phyloP scores from a whole-genome alignment of 768 basidiomycete genomes.

The Leccinum fibrillosum region DNA sequence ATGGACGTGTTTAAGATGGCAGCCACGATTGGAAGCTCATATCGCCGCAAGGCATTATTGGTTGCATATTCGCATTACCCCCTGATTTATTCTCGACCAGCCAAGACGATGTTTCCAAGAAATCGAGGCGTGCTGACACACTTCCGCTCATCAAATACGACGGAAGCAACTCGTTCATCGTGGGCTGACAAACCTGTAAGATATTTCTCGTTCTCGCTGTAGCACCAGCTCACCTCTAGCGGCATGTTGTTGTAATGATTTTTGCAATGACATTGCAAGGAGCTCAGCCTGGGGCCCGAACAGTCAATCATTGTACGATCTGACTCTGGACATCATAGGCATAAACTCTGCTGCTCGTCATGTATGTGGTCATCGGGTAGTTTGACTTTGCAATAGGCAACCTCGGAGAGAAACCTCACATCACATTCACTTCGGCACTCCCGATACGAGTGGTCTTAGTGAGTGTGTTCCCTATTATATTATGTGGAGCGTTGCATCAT shows the following conservation, averaged over 20 bases:
- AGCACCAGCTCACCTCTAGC: background rate
- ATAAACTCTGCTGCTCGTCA: slow-evolving; percentile 25
- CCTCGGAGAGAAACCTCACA: background rate
- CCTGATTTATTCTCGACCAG: background rate
- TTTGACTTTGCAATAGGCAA: background rate
- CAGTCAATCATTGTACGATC: slow-evolving; percentile 12
- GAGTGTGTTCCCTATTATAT: too few species aligned
- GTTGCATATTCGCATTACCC: too few species aligned
- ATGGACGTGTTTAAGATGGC: background rate
- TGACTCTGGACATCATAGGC: slow-evolving; percentile 16
- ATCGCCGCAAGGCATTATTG: background rate
- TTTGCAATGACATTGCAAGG: slow-evolving; percentile 33
- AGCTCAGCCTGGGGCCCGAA: slow-evolving; percentile 10
- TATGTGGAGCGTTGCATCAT: too few species aligned
- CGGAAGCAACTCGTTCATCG: background rate
- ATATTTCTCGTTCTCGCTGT: background rate
- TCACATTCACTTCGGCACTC: too few species aligned
- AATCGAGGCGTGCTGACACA: slow-evolving; percentile 5
- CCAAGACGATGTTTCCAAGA: slow-evolving; percentile 2
- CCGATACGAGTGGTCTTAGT: too few species aligned
- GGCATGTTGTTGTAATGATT: slow-evolving; percentile 25
- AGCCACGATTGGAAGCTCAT: background rate
- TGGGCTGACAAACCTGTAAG: slow-evolving; percentile 5
- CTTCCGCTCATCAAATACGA: slow-evolving; percentile 24
- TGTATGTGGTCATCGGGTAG: background rate